phyloP scores from a whole-genome alignment of 148 eudicot species.

The Pouteria glomerata region DNA sequence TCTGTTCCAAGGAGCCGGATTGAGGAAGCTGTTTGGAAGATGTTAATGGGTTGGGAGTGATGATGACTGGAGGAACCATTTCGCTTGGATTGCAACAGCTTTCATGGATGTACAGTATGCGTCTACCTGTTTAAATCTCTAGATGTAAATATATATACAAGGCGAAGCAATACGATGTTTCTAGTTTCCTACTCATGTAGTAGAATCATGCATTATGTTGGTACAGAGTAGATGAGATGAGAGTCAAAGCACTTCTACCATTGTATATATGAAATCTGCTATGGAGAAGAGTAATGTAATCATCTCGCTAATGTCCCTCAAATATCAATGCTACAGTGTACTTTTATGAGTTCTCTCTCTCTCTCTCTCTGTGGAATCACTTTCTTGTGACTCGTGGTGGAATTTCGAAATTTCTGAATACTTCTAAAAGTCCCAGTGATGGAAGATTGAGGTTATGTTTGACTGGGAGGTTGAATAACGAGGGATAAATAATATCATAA shows the following conservation, averaged over 20 bases:
- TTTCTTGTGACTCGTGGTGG: not conserved
- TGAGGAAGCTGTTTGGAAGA: constrained; percentile 45
- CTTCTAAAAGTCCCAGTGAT: too few relatives aligned
- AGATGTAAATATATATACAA: not conserved
- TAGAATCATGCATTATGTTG: not conserved
- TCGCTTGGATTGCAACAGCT: not conserved
- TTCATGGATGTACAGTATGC: not conserved
- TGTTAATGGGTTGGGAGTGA: constrained; percentile 60
- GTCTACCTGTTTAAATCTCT: not conserved
- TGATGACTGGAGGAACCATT: not conserved
- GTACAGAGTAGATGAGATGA: not conserved
- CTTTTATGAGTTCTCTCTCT: not conserved
- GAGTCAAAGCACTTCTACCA: not conserved
- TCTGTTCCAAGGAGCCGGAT: constrained; percentile 25
- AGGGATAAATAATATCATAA: too few relatives aligned
- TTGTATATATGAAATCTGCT: not conserved
- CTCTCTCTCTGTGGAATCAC: not conserved
- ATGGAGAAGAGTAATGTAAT: not conserved
- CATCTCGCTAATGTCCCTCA: not conserved
- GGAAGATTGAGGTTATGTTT: too few relatives aligned
- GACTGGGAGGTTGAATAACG: too few relatives aligned
- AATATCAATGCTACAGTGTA: not conserved
- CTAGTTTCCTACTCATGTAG: not conserved
- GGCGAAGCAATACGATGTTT: not conserved
- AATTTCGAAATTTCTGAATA: not conserved